These are phyloP conservation scores for Solanum rostratum DNA, from an alignment of 257 asterid species.

Conservation along the genomic window DNA sequence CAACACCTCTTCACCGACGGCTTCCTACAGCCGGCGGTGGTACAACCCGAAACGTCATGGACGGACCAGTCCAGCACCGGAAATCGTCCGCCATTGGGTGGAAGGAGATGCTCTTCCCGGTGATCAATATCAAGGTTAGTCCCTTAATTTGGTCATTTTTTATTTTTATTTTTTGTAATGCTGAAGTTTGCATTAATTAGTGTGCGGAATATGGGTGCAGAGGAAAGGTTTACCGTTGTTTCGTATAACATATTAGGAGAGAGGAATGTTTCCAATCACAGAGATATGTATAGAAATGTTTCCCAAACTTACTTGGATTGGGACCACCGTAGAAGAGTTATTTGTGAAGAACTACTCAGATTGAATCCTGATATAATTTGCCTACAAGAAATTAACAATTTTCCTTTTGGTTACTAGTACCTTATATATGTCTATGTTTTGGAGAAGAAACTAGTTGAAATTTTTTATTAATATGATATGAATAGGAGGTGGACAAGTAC, in stretches of 20 bases:
- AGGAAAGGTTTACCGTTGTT: conserved; percentile 17
- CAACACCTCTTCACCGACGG: conserved; percentile 2
- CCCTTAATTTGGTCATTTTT: background rate
- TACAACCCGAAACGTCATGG: background rate
- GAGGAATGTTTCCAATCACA: conserved; percentile 19
- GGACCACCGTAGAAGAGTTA: conserved; percentile 16
- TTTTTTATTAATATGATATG: background rate
- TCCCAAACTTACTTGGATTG: conserved; percentile 17
- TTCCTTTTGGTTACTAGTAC: background rate
- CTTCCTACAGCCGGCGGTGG: conserved; percentile 11
- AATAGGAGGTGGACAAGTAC: conserved; percentile 33
- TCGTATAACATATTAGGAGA: conserved; percentile 30
- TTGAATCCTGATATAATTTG: conserved; percentile 25
- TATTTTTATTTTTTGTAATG: background rate
- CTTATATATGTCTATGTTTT: background rate
- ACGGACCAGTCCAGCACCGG: background rate
- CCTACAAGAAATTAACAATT: conserved; percentile 13
- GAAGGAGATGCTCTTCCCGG: background rate
- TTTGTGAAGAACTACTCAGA: conserved; percentile 19
- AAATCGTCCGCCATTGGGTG: conserved; percentile 23
- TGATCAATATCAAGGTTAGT: conserved; percentile 13
- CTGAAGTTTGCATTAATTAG: background rate
- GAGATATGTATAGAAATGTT: conserved; percentile 25
- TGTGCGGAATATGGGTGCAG: background rate
- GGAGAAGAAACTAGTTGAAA: background rate